Evolutionary conservation across 345 rosid genomes (phyloP).

Genomic region (Atalantia buxifolia): DNA sequence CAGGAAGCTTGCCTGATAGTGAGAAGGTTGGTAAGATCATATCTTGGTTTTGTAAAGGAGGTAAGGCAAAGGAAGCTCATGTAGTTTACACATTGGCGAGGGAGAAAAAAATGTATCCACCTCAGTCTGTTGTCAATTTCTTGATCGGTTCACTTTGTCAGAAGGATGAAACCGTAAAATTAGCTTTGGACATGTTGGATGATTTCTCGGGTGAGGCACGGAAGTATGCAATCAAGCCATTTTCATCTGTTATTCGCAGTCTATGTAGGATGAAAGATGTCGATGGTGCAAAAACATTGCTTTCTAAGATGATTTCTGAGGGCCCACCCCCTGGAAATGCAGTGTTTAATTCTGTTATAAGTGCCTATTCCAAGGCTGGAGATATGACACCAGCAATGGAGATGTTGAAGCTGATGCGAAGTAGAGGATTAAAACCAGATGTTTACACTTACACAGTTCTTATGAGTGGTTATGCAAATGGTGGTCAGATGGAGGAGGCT

Average conservation of each 20-base stretch:
- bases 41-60: constrained; percentile 68
- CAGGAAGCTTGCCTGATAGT: constrained; percentile 43
- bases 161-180: constrained; percentile 58
- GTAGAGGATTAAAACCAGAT: constrained; percentile 77
- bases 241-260: constrained; percentile 62
- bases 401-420: constrained; percentile 63
- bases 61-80: constrained; percentile 51
- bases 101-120: constrained; percentile 40
- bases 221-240: constrained; percentile 63
- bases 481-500: constrained; percentile 78
- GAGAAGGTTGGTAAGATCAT: constrained; percentile 59
- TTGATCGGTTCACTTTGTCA: constrained; percentile 49
- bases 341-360: constrained; percentile 58
- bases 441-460: constrained; percentile 72
- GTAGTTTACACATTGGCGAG: constrained; percentile 46
- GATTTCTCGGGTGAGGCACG: constrained; percentile 44
- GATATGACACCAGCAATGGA: constrained; percentile 56
- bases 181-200: constrained; percentile 54
- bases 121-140: constrained; percentile 40
- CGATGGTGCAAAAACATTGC: constrained; percentile 51
- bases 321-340: constrained; percentile 89
- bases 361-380: constrained; percentile 53
- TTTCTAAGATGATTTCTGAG: constrained; percentile 60
- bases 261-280: constrained; percentile 63
- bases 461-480: constrained; percentile 70